phyloP scores from a whole-genome alignment of 2,329 filamentous ascomycete species.

The Scytalidium lignicola region DNA sequence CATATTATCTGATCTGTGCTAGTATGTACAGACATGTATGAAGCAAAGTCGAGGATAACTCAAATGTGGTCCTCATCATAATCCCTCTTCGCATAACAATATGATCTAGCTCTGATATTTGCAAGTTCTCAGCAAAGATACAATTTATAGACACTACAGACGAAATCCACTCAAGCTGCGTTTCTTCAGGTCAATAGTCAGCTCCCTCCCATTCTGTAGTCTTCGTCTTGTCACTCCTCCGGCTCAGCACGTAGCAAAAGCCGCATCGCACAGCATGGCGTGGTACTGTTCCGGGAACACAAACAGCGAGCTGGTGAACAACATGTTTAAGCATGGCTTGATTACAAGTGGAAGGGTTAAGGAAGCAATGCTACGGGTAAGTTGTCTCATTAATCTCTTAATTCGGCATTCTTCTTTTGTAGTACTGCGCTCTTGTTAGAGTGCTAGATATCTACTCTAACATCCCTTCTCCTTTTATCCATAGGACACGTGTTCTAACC shows the following conservation, averaged over 20 bases:
- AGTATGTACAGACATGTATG: too few species aligned
- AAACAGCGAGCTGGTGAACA: slow-evolving; percentile 72
- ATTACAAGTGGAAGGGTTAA: slow-evolving; percentile 70
- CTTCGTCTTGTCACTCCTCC: not conserved
- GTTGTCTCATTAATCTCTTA: slow-evolving; percentile 5
- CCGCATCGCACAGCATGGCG: slow-evolving; percentile 60
- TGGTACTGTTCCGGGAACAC: slow-evolving; percentile 77
- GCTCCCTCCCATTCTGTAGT: not conserved
- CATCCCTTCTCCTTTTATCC: not conserved
- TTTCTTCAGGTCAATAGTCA: not conserved
- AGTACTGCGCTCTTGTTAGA: too few species aligned
- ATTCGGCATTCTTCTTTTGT: not conserved
- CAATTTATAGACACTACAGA: too few species aligned
- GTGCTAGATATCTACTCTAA: not conserved
- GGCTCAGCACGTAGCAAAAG: not conserved
- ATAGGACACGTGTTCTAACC: slow-evolving; percentile 1
- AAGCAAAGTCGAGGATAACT: too few species aligned
- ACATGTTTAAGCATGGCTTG: slow-evolving; percentile 66
- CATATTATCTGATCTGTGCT: too few species aligned
- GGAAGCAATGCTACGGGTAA: slow-evolving; percentile 71
- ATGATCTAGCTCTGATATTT: not conserved
- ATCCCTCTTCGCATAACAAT: not conserved
- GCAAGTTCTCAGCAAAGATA: too few species aligned
- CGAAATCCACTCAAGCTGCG: not conserved
- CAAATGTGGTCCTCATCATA: not conserved